These are phyloP conservation scores for Phellinidium pouzarii DNA, from an alignment of 1,284 basidiomycete genomes.

Conservation along the genomic window DNA sequence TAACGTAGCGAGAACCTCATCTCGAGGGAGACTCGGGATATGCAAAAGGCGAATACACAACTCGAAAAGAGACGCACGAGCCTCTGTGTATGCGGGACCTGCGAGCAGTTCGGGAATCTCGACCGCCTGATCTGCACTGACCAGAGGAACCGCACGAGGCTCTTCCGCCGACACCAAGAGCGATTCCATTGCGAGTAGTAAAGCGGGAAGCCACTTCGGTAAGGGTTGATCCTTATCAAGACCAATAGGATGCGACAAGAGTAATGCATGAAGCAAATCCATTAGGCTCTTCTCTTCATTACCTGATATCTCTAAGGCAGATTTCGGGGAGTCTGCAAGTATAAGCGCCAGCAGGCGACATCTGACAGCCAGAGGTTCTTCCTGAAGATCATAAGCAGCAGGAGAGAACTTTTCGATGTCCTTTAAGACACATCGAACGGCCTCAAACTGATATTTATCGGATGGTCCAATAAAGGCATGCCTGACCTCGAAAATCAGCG, in stretches of 20 bases:
- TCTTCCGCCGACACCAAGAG: conserved; percentile 73
- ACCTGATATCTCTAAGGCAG: conserved; percentile 44
- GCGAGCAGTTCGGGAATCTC: conserved; percentile 41
- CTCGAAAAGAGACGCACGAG: conserved; percentile 65
- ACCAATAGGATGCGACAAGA: conserved; percentile 49
- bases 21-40: conserved; percentile 56
- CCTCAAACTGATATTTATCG: conserved; percentile 53
- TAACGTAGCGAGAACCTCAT: conserved; percentile 75
- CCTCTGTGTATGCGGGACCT: conserved; percentile 56
- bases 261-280: conserved; percentile 56
- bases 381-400: conserved; percentile 55
- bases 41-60: conserved; percentile 64
- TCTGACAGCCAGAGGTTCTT: conserved; percentile 73
- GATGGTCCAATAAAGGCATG: conserved; percentile 66
- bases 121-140: conserved; percentile 64
- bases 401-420: conserved; percentile 68
- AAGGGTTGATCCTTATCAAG: conserved; percentile 45
- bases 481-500: conserved; percentile 86
- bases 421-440: conserved; percentile 60
- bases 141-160: conserved; percentile 52
- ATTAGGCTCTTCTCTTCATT: conserved; percentile 45
- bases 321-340: conserved; percentile 61
- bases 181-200: conserved; percentile 77
- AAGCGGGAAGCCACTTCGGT: conserved; percentile 81
- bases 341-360: conserved; percentile 84